phyloP scores from a whole-genome alignment of 257 asterid genomes.

The Pogostemon cablin region DNA sequence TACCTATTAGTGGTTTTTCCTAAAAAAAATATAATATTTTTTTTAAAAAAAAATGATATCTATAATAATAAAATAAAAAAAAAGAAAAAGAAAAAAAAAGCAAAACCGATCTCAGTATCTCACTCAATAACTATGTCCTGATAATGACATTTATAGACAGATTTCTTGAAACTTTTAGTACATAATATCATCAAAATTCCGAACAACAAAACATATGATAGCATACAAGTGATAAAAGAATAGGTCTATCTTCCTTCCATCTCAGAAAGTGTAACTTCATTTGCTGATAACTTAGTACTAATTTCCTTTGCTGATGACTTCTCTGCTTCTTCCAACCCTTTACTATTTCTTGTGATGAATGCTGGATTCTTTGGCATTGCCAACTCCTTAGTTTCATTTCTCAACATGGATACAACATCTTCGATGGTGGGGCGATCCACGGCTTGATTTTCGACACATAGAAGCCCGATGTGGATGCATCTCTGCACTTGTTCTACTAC shows the following conservation, averaged over 20 bases:
- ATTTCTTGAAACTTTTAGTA: too few relatives aligned
- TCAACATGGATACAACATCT: conserved; percentile 55
- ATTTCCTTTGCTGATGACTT: conserved; percentile 18
- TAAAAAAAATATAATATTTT: too few relatives aligned
- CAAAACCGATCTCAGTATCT: too few relatives aligned
- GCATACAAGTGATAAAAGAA: too few relatives aligned
- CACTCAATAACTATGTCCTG: too few relatives aligned
- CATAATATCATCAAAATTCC: too few relatives aligned
- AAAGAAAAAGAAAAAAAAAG: too few relatives aligned
- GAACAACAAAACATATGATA: too few relatives aligned
- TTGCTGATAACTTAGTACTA: conserved; percentile 30
- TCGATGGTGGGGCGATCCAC: conserved; percentile 52
- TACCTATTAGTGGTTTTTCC: too few relatives aligned
- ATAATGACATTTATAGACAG: too few relatives aligned
- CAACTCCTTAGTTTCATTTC: conserved; percentile 38
- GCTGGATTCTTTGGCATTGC: conserved; percentile 49
- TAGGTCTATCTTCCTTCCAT: conserved; percentile 33
- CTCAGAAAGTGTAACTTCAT: conserved; percentile 40
- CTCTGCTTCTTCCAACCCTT: conserved; percentile 21
- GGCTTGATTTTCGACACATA: conserved; percentile 58
- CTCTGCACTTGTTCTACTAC: conserved; percentile 38
- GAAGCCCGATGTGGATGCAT: conserved; percentile 52
- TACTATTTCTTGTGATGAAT: conserved; percentile 39
- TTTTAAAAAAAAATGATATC: too few relatives aligned
- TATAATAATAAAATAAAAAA: too few relatives aligned